Base-by-base conservation (phyloP, 805 yeast species). In the Kluyveromyces lactis region DNA sequence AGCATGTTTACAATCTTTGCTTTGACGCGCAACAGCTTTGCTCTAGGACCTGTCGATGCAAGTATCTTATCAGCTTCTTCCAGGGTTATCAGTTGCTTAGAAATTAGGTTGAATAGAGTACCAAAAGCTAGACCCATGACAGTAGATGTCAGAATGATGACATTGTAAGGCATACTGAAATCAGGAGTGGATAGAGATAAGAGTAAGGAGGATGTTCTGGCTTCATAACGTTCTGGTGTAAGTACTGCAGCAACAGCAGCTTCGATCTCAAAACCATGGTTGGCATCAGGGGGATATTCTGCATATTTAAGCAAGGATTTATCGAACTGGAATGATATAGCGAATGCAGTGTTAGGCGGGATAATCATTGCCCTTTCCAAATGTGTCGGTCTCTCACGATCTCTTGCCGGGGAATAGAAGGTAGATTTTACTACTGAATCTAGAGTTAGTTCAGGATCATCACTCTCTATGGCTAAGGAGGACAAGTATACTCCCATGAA, bases 221-320 rank as follows among this genome's bases (percentile, higher is more conserved):
- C 50, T 43, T 74, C 69, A 49, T 81, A 80, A 5, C 44, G 31
- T 10, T 23, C 50, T 42, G 66, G 67, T 9, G 61, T 58, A 7
- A 79, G 38, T 0, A 85, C 73, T 2, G 81, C 72, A 10, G 86
- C 69, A 9, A 86, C 81, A 4, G 95, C 95, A 0, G 97, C 95
- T 18, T 92, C 92, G 32, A 92, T 77, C 43, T 89, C 90, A 62
- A 92, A 92, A 1, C 98, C 98, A 52, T 92, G 97, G 58, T 92
- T 92, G 2, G 98, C 97, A 67, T 92, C 98, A 1, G 98, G 98
- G n/a, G 98, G 98, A 54, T 92, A 92, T 58, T 92, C 97, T 3
- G 87, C 83, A 44, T 84, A 79, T 42, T 81, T 72, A 23, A 92
- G 68, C 56, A 92, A 68, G 0, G 95, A 79, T 58, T 89, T 92